Conservation (phyloP, 139 green algal genomes). For the Chlamydomonas sphaeroides region DNA sequence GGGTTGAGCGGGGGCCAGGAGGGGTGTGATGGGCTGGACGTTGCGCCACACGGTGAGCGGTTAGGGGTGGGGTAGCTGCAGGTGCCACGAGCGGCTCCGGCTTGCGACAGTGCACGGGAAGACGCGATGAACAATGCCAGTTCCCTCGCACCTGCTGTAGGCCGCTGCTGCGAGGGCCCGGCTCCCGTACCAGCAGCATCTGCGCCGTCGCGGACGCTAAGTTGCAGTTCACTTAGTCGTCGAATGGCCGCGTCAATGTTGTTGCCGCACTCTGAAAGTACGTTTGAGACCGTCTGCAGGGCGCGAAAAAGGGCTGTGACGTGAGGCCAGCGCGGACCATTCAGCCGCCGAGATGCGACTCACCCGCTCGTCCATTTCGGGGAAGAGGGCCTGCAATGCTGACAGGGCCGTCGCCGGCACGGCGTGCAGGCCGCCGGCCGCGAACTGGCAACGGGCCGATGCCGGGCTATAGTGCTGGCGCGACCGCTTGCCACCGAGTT, state of each 20-base stretch:
- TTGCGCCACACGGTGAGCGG: no score
- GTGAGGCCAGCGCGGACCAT: background rate
- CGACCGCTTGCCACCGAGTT: conserved; percentile 19
- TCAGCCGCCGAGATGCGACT: conserved; percentile 1
- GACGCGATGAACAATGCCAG: no score
- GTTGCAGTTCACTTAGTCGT: conserved; percentile 70
- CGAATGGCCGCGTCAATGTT: conserved; percentile 86
- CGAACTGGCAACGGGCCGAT: conserved; percentile 10
- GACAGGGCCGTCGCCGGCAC: conserved; percentile 48
- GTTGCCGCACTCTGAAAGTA: conserved; percentile 75
- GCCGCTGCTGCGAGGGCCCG: no score
- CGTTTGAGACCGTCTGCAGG: conserved; percentile 70
- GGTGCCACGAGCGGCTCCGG: no score
- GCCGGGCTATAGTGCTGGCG: conserved; percentile 13
- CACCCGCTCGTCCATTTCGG: conserved; percentile 77
- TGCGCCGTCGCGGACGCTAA: conserved; percentile 27
- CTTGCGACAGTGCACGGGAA: no score
- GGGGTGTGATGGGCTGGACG: no score
- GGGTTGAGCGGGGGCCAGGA: no score
- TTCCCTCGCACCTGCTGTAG: no score
- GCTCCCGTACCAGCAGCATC: background rate
- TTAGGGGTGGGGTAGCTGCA: no score
- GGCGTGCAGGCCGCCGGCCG: conserved; percentile 28
- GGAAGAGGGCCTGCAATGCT: conserved; percentile 72
- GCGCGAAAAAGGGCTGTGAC: background rate